A percentile compares a stretch with the other conserved stretches of the same genome.
These are phyloP conservation scores for Cephalotrichum gorgonifer DNA, from an alignment of 2,329 filamentous ascomycete species.

Conservation along the genomic window DNA sequence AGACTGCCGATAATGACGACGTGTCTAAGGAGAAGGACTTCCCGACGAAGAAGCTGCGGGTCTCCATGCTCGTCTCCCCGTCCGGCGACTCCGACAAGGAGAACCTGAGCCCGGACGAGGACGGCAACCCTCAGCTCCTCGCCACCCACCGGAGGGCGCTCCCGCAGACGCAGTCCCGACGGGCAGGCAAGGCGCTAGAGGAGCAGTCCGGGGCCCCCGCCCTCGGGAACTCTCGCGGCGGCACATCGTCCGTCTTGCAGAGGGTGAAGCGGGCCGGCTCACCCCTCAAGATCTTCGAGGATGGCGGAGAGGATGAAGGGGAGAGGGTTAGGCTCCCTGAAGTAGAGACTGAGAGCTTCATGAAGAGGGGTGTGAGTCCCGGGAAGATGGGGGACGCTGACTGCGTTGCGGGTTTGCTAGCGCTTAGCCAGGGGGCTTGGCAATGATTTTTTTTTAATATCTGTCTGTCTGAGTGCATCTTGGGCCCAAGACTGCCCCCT, in stretches of 20 bases:
- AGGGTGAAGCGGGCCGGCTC: slow-evolving; percentile 15
- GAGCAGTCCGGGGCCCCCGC: slow-evolving; percentile 22
- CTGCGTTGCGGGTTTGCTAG: slow-evolving; percentile 80
- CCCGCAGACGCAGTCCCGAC: slow-evolving; percentile 21
- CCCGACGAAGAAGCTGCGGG: slow-evolving; percentile 22
- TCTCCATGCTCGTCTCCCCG: slow-evolving; percentile 25
- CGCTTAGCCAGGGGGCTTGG: slow-evolving; percentile 89
- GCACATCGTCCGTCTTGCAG: slow-evolving; percentile 27
- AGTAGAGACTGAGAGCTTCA: slow-evolving; percentile 64
- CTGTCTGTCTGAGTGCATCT: neutral
- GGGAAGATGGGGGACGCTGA: slow-evolving; percentile 75
- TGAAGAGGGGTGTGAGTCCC: slow-evolving; percentile 54
- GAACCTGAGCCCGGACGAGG: slow-evolving; percentile 61
- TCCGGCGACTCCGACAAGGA: slow-evolving; percentile 78
- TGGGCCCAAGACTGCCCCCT: too few relatives aligned
- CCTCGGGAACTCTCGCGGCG: slow-evolving; percentile 23
- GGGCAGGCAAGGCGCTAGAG: slow-evolving; percentile 20
- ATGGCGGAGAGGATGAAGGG: slow-evolving; percentile 16
- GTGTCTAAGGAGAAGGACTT: slow-evolving; percentile 10
- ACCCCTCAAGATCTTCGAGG: slow-evolving; percentile 42
- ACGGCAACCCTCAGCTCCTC: slow-evolving; percentile 15
- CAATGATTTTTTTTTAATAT: slow-evolving; percentile 3
- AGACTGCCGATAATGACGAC: slow-evolving; percentile 11
- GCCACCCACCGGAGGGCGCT: slow-evolving; percentile 16
- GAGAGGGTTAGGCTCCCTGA: slow-evolving; percentile 15